phyloP scores from a whole-genome alignment of 2,329 filamentous ascomycete genomes.

The Rhinocladiella mackenziei region DNA sequence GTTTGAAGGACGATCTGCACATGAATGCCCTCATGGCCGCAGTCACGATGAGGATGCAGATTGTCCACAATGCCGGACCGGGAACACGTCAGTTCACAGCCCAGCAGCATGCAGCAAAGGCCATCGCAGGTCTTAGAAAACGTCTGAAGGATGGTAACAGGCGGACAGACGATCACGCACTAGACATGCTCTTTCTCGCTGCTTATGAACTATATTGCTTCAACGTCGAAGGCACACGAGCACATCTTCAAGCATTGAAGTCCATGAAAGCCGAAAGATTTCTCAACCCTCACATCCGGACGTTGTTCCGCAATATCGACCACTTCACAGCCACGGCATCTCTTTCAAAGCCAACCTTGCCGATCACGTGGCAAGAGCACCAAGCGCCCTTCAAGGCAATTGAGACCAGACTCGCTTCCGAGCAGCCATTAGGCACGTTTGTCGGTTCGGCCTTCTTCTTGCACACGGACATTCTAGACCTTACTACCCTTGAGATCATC shows the following conservation, averaged over 20 bases:
- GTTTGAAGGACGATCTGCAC: not conserved
- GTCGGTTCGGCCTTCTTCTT: not conserved
- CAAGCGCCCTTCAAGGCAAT: not conserved
- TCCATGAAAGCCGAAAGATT: not conserved
- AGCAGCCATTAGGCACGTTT: not conserved
- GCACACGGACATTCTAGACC: not conserved
- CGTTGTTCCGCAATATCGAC: not conserved
- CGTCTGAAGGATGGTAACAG: not conserved
- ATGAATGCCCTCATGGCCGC: not conserved
- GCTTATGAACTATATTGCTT: conserved; percentile 3
- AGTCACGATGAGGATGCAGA: not conserved
- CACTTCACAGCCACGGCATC: not conserved
- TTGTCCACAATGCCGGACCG: not conserved
- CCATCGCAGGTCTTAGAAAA: not conserved
- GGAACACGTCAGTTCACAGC: not conserved
- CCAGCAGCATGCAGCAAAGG: not conserved
- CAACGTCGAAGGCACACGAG: not conserved
- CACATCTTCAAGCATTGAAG: not conserved
- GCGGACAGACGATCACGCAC: not conserved
- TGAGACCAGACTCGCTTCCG: not conserved
- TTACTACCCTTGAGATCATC: not conserved
- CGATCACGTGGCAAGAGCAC: not conserved
- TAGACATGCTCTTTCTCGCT: conserved; percentile 2
- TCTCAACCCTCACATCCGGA: not conserved
- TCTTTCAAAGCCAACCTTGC: not conserved